These are phyloP conservation scores for Daldinia decipiens DNA, from an alignment of 495 filamentous ascomycete genomes.

Conservation along the genomic window DNA sequence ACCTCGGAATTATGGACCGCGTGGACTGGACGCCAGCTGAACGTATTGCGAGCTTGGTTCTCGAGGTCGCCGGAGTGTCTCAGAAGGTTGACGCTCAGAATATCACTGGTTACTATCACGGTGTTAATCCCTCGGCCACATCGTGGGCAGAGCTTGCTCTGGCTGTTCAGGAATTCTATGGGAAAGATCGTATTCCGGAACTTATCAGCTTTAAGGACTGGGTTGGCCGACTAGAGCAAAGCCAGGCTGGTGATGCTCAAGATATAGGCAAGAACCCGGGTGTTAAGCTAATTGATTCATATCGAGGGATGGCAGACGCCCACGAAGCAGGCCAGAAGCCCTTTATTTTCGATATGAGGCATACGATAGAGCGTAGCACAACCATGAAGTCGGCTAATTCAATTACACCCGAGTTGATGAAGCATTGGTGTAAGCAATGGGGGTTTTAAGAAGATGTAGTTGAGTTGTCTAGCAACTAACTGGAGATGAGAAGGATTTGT, in stretches of 20 bases:
- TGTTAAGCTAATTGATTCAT: constrained; percentile 56
- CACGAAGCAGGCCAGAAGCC: constrained; percentile 34
- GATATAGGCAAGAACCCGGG: constrained; percentile 53
- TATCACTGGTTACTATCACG: constrained; percentile 58
- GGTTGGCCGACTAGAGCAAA: constrained; percentile 54
- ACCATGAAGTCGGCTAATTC: constrained; percentile 52
- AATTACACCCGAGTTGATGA: constrained; percentile 57
- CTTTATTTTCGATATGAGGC: constrained; percentile 48
- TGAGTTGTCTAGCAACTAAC: not conserved
- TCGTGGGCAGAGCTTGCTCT: constrained; percentile 52
- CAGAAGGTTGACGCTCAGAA: constrained; percentile 38
- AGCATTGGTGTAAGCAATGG: constrained; percentile 64
- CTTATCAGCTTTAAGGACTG: constrained; percentile 54
- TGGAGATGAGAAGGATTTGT: too few relatives aligned
- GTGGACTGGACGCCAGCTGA: constrained; percentile 67
- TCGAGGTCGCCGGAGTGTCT: constrained; percentile 50
- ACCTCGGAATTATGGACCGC: constrained; percentile 52
- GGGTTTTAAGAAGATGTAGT: constrained; percentile 36
- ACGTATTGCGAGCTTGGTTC: constrained; percentile 53
- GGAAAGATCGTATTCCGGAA: constrained; percentile 47
- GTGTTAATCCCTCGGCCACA: constrained; percentile 54
- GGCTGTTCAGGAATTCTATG: constrained; percentile 52
- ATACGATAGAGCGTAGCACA: constrained; percentile 47
- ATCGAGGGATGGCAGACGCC: constrained; percentile 44
- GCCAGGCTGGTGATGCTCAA: constrained; percentile 39